Evolutionary conservation across 73 alveolate species (phyloP).

Genomic region (Blepharisma stoltei): DNA sequence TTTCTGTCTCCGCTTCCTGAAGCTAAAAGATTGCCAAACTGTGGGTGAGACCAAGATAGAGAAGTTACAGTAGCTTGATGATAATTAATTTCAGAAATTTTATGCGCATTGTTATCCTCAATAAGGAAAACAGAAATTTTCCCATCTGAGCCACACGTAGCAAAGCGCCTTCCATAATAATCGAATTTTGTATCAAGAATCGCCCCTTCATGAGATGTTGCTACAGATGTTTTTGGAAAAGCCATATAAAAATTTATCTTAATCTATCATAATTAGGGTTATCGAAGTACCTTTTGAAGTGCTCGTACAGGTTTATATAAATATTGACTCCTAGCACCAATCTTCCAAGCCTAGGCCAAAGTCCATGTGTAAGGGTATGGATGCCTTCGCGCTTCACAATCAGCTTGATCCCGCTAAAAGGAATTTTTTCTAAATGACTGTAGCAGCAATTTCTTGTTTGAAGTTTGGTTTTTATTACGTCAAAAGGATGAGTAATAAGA

Average conservation of each 20-base stretch:
- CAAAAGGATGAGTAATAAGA: slow-evolving; percentile 24
- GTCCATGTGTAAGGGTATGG: not conserved
- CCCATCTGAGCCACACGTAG: slow-evolving; percentile 56
- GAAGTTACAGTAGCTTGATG: slow-evolving; percentile 53
- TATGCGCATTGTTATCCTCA: not conserved
- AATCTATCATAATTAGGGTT: too few species aligned
- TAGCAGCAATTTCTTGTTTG: not conserved
- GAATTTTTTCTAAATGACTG: not conserved
- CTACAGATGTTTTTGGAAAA: not conserved
- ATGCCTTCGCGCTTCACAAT: not conserved
- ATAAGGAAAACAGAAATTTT: slow-evolving; percentile 30
- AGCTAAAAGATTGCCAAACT: slow-evolving; percentile 58
- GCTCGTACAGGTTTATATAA: slow-evolving; percentile 16
- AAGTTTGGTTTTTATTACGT: slow-evolving; percentile 6
- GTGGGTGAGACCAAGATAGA: slow-evolving; percentile 72
- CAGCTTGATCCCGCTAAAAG: not conserved
- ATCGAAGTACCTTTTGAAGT: not conserved
- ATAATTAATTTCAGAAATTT: not conserved
- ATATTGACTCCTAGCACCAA: not conserved
- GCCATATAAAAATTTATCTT: too few species aligned
- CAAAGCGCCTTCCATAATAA: slow-evolving; percentile 62
- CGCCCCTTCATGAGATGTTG: slow-evolving; percentile 38
- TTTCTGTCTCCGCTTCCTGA: slow-evolving; percentile 70
- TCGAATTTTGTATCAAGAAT: slow-evolving; percentile 55
- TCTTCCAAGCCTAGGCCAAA: not conserved